A percentile compares a stretch with the other conserved stretches of the same genome.
Evolutionary conservation across 805 yeast genomes (phyloP).

Genomic region (Zygoascus ofunaensis): DNA sequence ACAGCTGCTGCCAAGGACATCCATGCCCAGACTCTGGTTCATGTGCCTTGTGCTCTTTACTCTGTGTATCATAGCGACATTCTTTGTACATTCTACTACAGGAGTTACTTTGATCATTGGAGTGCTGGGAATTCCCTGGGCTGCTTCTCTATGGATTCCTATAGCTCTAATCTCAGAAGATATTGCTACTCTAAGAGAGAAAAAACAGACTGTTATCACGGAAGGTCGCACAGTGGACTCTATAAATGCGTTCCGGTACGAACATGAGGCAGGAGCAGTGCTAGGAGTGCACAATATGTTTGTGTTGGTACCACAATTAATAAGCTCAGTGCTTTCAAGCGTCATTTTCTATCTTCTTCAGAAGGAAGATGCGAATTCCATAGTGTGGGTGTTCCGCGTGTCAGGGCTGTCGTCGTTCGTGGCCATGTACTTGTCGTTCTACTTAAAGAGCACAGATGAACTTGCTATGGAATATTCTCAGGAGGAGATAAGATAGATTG

Average conservation of each 20-base stretch:
- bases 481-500: constrained; percentile 5
- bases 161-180: constrained; percentile 54
- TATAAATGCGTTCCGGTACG: constrained; percentile 24
- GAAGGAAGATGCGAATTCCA: constrained; percentile 29
- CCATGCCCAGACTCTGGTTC: constrained; percentile 42
- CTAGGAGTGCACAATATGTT: constrained; percentile 51
- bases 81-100: constrained; percentile 34
- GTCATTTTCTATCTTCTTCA: constrained; percentile 33
- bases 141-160: constrained; percentile 58
- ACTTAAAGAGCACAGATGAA: constrained; percentile 34
- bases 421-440: constrained; percentile 37
- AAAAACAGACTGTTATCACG: constrained; percentile 27
- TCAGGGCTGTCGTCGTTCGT: constrained; percentile 45
- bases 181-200: constrained; percentile 42
- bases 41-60: constrained; percentile 43
- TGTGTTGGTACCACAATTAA: constrained; percentile 49
- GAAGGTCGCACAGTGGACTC: constrained; percentile 2
- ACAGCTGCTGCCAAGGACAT: constrained; percentile 1
- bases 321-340: constrained; percentile 42
- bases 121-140: constrained; percentile 55
- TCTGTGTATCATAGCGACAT: constrained; percentile 39
- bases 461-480: constrained; percentile 18
- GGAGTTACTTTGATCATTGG: constrained; percentile 43
- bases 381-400: constrained; percentile 50
- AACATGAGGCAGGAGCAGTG: constrained; percentile 48